Conservation (phyloP, 169 alveolate species). For the Neospora caninum region DNA sequence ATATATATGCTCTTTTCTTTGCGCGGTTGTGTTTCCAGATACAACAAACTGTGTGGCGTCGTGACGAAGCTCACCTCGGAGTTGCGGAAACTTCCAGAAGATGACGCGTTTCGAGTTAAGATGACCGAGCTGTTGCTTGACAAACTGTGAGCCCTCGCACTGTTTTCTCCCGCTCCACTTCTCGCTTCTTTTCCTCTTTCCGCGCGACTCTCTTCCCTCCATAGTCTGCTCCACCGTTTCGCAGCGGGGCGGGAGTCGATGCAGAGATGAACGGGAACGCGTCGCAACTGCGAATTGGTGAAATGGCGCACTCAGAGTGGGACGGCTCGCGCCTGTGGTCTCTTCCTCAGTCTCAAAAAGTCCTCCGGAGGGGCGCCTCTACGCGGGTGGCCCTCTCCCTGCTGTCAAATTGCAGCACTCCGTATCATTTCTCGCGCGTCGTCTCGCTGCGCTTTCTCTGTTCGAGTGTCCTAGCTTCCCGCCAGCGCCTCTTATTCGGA, state of each 20-base stretch:
- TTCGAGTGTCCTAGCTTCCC: not conserved
- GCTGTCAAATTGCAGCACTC: not conserved
- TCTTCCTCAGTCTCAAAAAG: too few relatives aligned
- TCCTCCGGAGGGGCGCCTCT: too few relatives aligned
- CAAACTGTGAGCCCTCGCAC: conserved; percentile 82
- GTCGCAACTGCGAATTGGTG: too few relatives aligned
- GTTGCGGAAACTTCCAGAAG: conserved; percentile 90
- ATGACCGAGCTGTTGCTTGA: conserved; percentile 93
- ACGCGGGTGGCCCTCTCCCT: too few relatives aligned
- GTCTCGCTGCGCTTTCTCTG: not conserved
- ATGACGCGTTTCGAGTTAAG: conserved; percentile 93
- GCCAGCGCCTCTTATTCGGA: not conserved
- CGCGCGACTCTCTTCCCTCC: not conserved
- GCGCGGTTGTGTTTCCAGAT: conserved; percentile 71
- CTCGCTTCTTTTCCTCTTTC: not conserved
- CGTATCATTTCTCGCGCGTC: not conserved
- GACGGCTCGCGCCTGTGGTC: too few relatives aligned
- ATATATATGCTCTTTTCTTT: not conserved
- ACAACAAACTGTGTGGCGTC: conserved; percentile 95
- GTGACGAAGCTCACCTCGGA: conserved; percentile 92
- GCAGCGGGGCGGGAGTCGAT: too few relatives aligned
- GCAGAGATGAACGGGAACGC: too few relatives aligned
- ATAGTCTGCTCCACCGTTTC: not conserved
- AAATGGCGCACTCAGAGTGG: too few relatives aligned
- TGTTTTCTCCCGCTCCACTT: not conserved